Conservation (phyloP, 2,329 filamentous ascomycete species). For the Aspergillus flavus region DNA sequence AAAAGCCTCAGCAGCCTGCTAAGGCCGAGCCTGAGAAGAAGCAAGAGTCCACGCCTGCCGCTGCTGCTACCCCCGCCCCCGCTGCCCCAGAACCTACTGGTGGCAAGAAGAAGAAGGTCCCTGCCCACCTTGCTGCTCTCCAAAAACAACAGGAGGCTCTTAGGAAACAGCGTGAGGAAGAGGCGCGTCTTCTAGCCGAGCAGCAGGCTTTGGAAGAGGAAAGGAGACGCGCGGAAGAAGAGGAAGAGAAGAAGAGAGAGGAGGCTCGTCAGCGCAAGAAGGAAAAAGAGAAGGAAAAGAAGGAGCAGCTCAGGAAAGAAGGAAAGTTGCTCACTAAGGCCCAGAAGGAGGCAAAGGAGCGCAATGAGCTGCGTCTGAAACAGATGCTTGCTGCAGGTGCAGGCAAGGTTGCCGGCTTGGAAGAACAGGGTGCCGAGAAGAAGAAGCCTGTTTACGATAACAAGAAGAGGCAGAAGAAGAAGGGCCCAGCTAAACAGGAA, state of each 20-base stretch:
- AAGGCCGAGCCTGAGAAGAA: constrained; percentile 49
- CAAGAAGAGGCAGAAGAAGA: constrained; percentile 70
- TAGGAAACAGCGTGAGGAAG: constrained; percentile 49
- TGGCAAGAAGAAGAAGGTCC: constrained; percentile 88
- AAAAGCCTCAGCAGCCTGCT: constrained; percentile 42
- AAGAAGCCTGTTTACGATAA: constrained; percentile 76
- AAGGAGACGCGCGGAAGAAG: constrained; percentile 38
- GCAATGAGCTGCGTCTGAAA: constrained; percentile 52
- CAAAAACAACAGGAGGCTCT: constrained; percentile 53
- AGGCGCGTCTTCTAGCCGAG: constrained; percentile 44
- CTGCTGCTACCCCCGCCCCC: constrained; percentile 38
- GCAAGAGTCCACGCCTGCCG: constrained; percentile 48
- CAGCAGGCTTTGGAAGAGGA: constrained; percentile 46
- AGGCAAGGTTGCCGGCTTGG: constrained; percentile 47
- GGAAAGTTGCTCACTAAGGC: constrained; percentile 54
- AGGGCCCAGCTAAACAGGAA: constrained; percentile 65
- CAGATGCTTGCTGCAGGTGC: constrained; percentile 53
- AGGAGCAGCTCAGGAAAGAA: constrained; percentile 52
- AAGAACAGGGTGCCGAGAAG: constrained; percentile 60
- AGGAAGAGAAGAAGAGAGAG: constrained; percentile 51
- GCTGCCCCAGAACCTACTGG: constrained; percentile 46
- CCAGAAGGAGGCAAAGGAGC: constrained; percentile 50
- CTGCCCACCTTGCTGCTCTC: constrained; percentile 54
- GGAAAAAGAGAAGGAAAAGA: constrained; percentile 54
- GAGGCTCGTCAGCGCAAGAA: constrained; percentile 51